Base-by-base conservation (phyloP, 208 protist species). In the Angomonas ambiguus region DNA sequence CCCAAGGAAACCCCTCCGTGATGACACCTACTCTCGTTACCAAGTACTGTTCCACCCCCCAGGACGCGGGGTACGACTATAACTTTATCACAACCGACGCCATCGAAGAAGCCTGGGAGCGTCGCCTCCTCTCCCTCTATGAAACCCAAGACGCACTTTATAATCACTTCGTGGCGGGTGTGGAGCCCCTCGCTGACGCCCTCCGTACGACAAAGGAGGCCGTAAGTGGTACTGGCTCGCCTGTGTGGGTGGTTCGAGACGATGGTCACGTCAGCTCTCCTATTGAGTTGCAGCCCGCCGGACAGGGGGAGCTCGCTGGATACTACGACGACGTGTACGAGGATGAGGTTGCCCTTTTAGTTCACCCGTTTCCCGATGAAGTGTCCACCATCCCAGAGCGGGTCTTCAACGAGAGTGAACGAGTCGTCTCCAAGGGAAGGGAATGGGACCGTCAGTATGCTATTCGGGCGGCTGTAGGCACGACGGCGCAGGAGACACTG, bases 371-470 rank as follows among this genome's bases (percentile, higher is more conserved):
- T 32, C 1, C 33, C 0, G 51, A 65, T 6, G 82, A 88, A 53
- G 20, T 90, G 48, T 35, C 62, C 5, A 55, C 57, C 1, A 42
- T 48, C 18, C 22, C 55, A 16, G 38, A 45, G 11, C 38, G 18
- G 45, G 13, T 25, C 31, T 30, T 22, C n/a, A 25, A 65, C 72
- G 69, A 59, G 34, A 13, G 16, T 8, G 38, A 32, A 34, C 82
- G 82, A 8, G 67, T 69, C 18, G 73, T 79, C 59, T 72, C 80
- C 0, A 83, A 79, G 41, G 83, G 84, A 2, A 71, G 87, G 0
- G 87, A 93, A 67, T 91, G 87, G 84, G 83, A 93, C 69, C 81
- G 87, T 2, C 87, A 93, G 63, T 59, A 79, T n/a, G 87, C 87
- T 11, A 77, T 93, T 57, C 76, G 72, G 2, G 24, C 58, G 16